phyloP scores from a whole-genome alignment of 495 filamentous ascomycete genomes.

The Pyrenopolyporus hunteri region DNA sequence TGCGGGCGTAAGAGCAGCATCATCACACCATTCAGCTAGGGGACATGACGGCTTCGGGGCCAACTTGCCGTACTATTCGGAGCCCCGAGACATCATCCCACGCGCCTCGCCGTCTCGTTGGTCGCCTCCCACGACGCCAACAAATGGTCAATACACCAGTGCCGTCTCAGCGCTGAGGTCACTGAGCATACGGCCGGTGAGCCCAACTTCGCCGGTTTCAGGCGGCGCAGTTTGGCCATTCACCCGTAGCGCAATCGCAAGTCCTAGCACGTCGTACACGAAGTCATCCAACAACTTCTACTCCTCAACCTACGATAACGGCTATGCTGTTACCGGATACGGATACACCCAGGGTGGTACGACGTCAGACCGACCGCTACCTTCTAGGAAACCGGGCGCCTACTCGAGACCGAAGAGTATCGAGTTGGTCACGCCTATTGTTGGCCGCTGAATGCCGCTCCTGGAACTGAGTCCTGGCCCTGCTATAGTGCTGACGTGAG shows the following conservation, averaged over 20 bases:
- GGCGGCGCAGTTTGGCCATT: slow-evolving; percentile 54
- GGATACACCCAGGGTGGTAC: slow-evolving; percentile 40
- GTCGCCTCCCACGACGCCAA: slow-evolving; percentile 52
- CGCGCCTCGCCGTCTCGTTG: slow-evolving; percentile 57
- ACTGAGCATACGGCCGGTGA: slow-evolving; percentile 52
- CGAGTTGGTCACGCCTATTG: slow-evolving; percentile 57
- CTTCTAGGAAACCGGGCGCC: slow-evolving; percentile 48
- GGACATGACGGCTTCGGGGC: slow-evolving; percentile 34
- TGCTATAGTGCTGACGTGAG: slow-evolving; percentile 36
- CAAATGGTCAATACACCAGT: slow-evolving; percentile 43
- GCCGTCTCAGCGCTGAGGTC: slow-evolving; percentile 55
- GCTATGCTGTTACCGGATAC: slow-evolving; percentile 43
- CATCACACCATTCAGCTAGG: slow-evolving; percentile 37
- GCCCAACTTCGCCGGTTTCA: slow-evolving; percentile 51
- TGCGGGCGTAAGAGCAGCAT: slow-evolving; percentile 31
- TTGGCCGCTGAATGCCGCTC: slow-evolving; percentile 45
- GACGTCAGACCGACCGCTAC: slow-evolving; percentile 51
- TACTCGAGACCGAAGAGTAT: slow-evolving; percentile 59
- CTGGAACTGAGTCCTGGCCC: slow-evolving; percentile 12
- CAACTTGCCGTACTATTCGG: slow-evolving; percentile 47
- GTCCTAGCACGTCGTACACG: slow-evolving; percentile 55
- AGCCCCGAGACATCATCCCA: slow-evolving; percentile 58
- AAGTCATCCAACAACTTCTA: slow-evolving; percentile 44
- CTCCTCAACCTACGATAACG: slow-evolving; percentile 55
- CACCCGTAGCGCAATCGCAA: slow-evolving; percentile 50